phyloP scores from a whole-genome alignment of 2,329 filamentous ascomycete species.

The Cyphellophora attinorum region DNA sequence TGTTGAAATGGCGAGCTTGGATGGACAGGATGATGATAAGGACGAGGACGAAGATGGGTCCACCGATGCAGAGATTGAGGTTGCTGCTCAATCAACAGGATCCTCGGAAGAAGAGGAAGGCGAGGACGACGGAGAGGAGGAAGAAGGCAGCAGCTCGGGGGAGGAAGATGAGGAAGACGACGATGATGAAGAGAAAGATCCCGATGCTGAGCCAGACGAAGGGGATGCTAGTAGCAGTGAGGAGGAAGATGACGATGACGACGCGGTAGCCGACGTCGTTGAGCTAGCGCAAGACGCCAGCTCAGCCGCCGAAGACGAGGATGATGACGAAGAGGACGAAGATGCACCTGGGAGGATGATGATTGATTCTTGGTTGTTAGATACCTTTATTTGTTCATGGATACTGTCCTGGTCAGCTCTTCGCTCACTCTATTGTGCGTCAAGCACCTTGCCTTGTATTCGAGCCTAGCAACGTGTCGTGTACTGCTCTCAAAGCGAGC shows the following conservation, averaged over 20 bases:
- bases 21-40: constrained; percentile 1
- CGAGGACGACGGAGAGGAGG: constrained; percentile 1
- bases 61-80: constrained; percentile 8
- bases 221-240: background rate
- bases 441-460: no score
- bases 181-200: background rate
- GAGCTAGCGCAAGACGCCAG: constrained; percentile 4
- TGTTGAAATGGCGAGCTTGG: constrained; percentile 4
- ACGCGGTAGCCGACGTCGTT: constrained; percentile 6
- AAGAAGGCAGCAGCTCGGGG: background rate
- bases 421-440: no score
- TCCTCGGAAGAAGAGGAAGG: background rate
- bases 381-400: no score
- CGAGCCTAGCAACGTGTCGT: no score
- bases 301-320: constrained; percentile 4
- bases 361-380: no score
- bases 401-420: no score
- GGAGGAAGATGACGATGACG: background rate
- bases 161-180: background rate
- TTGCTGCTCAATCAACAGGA: background rate
- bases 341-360: constrained; percentile 5
- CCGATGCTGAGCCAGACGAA: background rate
- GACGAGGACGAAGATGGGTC: constrained; percentile 9
- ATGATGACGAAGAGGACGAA: constrained; percentile 5
- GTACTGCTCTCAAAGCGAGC: no score